These are phyloP conservation scores for Sugiyamaella smithiae DNA, from an alignment of 805 yeast genomes.

Conservation along the genomic window DNA sequence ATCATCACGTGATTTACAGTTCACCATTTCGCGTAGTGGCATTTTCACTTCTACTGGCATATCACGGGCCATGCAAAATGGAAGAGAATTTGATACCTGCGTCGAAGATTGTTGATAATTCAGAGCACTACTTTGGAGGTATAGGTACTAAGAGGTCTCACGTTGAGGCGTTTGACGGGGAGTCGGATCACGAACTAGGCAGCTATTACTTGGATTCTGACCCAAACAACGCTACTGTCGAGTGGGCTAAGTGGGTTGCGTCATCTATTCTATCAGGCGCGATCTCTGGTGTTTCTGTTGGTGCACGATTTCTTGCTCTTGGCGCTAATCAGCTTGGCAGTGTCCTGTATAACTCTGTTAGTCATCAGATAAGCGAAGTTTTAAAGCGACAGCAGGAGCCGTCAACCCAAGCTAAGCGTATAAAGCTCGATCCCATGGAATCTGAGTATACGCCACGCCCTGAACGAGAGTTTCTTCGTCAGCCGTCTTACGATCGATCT, in stretches of 20 bases:
- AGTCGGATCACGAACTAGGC: neutral
- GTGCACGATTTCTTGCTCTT: neutral
- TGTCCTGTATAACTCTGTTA: neutral
- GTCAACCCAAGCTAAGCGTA: neutral
- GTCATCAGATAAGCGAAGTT: neutral
- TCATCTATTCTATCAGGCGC: neutral
- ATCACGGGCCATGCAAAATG: conserved; percentile 7
- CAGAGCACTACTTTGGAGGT: too few relatives aligned
- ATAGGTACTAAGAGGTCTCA: neutral
- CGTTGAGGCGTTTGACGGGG: neutral
- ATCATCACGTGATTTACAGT: too few relatives aligned
- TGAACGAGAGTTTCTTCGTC: neutral
- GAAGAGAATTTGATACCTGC: neutral
- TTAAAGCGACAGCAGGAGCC: neutral
- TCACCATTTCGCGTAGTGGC: too few relatives aligned
- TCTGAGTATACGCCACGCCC: neutral
- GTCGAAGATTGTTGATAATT: too few relatives aligned
- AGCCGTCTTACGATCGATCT: conserved; percentile 4
- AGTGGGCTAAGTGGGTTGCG: neutral
- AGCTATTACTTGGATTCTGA: conserved; percentile 3
- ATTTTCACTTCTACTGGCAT: neutral
- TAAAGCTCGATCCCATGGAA: neutral
- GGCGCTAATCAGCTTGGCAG: neutral
- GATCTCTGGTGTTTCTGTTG: neutral
- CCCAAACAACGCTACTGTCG: neutral